Evolutionary conservation across 805 yeast genomes (phyloP).

Genomic region (Metschnikowia lunata): DNA sequence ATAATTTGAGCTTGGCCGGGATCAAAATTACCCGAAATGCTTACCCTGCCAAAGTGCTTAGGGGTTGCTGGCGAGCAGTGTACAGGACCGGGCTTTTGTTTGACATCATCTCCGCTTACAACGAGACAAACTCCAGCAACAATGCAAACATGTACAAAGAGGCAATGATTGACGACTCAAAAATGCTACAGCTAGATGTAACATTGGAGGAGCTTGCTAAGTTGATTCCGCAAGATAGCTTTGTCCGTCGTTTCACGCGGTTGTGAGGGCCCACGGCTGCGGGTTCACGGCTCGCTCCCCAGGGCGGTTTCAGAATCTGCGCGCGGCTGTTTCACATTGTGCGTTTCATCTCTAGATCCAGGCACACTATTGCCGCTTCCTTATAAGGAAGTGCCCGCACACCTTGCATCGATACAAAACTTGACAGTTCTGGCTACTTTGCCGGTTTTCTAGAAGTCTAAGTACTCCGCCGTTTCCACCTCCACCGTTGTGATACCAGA

Average conservation of each 20-base stretch:
- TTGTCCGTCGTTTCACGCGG: constrained; percentile 12
- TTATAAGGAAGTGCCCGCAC: no score
- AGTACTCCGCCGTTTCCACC: no score
- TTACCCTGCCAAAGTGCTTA: constrained; percentile 59
- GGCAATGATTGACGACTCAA: constrained; percentile 39
- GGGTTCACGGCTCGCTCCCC: no score
- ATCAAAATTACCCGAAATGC: constrained; percentile 41
- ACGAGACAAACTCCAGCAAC: constrained; percentile 33
- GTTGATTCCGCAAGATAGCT: constrained; percentile 14
- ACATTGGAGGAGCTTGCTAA: constrained; percentile 48
- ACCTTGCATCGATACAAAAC: no score
- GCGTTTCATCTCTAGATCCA: constrained; percentile 4
- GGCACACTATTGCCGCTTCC: background rate
- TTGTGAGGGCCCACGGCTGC: constrained; percentile 7
- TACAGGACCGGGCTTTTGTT: constrained; percentile 51
- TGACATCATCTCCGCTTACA: constrained; percentile 42
- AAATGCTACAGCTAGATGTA: constrained; percentile 49
- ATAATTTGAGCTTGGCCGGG: constrained; percentile 29
- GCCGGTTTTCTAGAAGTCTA: no score
- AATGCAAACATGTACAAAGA: constrained; percentile 26
- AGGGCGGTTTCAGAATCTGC: constrained; percentile 2
- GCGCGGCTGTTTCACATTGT: constrained; percentile 8
- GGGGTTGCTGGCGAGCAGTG: constrained; percentile 71
- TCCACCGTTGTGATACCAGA: no score
- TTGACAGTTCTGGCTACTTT: no score